Percentiles rank a stretch among this genome's conserved stretches.
Evolutionary conservation across 192 early-diverging fungal species (phyloP).

Genomic region (Gryganskiella cystojenkinii): DNA sequence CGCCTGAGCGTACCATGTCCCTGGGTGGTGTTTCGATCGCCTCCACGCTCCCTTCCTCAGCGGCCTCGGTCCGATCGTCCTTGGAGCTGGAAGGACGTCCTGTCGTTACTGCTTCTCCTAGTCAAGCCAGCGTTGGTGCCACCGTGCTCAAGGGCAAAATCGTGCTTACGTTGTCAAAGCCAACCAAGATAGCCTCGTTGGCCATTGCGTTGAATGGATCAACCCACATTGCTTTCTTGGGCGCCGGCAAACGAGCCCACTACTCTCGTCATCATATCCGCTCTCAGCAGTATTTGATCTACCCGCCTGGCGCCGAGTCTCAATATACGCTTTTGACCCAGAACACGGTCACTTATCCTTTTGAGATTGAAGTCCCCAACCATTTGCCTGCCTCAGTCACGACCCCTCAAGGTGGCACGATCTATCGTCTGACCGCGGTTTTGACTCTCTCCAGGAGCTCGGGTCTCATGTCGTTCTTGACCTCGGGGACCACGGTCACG

Average conservation of each 20-base stretch:
- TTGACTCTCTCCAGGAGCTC: constrained; percentile 37
- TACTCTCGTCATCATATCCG: constrained; percentile 46
- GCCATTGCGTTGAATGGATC: constrained; percentile 37
- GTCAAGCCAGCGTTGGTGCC: background rate
- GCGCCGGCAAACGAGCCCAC: constrained; percentile 41
- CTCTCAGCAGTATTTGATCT: constrained; percentile 35
- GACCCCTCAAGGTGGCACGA: constrained; percentile 49
- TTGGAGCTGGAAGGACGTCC: constrained; percentile 23
- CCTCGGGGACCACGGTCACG: constrained; percentile 21
- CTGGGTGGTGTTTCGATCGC: constrained; percentile 25
- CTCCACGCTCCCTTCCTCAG: constrained; percentile 36
- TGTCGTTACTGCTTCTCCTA: background rate
- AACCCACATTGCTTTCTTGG: constrained; percentile 49
- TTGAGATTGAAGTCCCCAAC: constrained; percentile 37
- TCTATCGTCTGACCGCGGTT: constrained; percentile 46
- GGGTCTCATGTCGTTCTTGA: constrained; percentile 43
- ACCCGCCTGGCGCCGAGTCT: constrained; percentile 17
- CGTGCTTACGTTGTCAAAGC: constrained; percentile 30
- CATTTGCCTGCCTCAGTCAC: constrained; percentile 32
- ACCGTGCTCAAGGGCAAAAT: constrained; percentile 20
- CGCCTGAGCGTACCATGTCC: constrained; percentile 46
- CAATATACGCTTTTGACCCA: constrained; percentile 24
- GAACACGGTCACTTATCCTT: constrained; percentile 21
- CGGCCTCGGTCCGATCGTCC: constrained; percentile 36
- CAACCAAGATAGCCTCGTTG: constrained; percentile 34